Conservation (phyloP, 306 rosid species). For the Oxytropis ochrocephala region DNA sequence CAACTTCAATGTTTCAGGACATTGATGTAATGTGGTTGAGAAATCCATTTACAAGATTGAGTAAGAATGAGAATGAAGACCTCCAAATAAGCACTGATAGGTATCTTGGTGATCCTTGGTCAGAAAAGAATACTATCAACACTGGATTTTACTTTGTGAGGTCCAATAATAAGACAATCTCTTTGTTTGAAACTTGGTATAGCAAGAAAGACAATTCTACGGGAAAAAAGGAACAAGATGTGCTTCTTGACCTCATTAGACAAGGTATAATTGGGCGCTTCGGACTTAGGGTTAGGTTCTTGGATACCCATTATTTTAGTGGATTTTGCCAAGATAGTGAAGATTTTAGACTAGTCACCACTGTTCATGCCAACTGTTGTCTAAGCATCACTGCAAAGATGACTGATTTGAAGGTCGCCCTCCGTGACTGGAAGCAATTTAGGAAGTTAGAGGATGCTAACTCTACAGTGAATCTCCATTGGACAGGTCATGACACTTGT, state of each 20-base stretch:
- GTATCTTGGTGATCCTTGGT: constrained; percentile 46
- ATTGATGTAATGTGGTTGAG: constrained; percentile 84
- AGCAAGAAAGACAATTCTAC: constrained; percentile 42
- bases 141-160: constrained; percentile 65
- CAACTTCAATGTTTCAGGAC: constrained; percentile 33
- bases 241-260: constrained; percentile 31
- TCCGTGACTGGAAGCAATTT: constrained; percentile 69
- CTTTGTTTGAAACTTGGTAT: constrained; percentile 64
- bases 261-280: constrained; percentile 32
- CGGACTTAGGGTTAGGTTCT: constrained; percentile 56
- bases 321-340: constrained; percentile 78
- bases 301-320: constrained; percentile 67
- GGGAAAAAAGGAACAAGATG: constrained; percentile 72
- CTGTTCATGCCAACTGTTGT: constrained; percentile 80
- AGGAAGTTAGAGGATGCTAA: constrained; percentile 10
- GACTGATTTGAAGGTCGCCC: constrained; percentile 33
- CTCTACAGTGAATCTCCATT: background rate
- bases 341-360: constrained; percentile 44
- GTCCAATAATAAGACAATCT: constrained; percentile 60
- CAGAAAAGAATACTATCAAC: constrained; percentile 37
- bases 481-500: constrained; percentile 45
- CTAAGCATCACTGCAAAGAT: constrained; percentile 59
- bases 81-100: constrained; percentile 58
- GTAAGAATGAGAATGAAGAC: constrained; percentile 48
- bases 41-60: constrained; percentile 53